A percentile compares a stretch with the other conserved stretches of the same genome.
These are phyloP conservation scores for Kewa caespitosa DNA, from an alignment of 179 eudicot genomes.

Conservation along the genomic window DNA sequence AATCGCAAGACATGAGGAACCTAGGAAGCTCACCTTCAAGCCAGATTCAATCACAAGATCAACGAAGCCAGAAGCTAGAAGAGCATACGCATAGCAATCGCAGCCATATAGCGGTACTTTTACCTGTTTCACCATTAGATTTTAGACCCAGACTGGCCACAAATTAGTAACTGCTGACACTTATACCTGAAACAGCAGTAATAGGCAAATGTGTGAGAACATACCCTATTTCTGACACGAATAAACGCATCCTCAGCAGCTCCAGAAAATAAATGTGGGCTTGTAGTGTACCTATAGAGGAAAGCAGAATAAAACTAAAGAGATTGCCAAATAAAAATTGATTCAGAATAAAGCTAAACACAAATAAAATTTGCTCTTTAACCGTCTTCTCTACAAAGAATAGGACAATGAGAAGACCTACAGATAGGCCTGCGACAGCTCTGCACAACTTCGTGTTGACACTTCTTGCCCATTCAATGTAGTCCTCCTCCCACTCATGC, in stretches of 20 bases:
- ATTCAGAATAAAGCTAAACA: neutral
- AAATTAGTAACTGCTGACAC: neutral
- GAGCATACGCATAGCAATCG: slow-evolving; percentile 97
- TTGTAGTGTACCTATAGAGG: slow-evolving; percentile 81
- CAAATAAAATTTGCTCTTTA: neutral
- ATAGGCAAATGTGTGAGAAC: neutral
- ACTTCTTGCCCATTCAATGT: slow-evolving; percentile 74
- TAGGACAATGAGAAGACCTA: slow-evolving; percentile 35
- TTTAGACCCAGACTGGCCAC: slow-evolving; percentile 7
- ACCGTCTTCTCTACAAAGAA: neutral
- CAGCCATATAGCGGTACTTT: slow-evolving; percentile 93
- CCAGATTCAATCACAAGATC: slow-evolving; percentile 97
- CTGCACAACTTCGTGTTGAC: slow-evolving; percentile 70
- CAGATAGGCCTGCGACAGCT: slow-evolving; percentile 82
- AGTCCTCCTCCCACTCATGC: slow-evolving; percentile 71
- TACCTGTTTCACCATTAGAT: slow-evolving; percentile 41
- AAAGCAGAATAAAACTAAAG: slow-evolving; percentile 21
- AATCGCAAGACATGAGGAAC: slow-evolving; percentile 57
- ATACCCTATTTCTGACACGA: slow-evolving; percentile 79
- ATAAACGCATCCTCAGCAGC: slow-evolving; percentile 78
- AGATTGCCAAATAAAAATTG: neutral
- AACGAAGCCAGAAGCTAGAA: slow-evolving; percentile 89
- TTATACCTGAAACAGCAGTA: neutral
- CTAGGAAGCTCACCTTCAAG: slow-evolving; percentile 58
- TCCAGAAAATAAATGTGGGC: slow-evolving; percentile 86